Percentiles rank a stretch among this genome's conserved stretches.
phyloP scores from a whole-genome alignment of 2,329 filamentous ascomycete species.

The Gnomoniopsis smithogilvyi region DNA sequence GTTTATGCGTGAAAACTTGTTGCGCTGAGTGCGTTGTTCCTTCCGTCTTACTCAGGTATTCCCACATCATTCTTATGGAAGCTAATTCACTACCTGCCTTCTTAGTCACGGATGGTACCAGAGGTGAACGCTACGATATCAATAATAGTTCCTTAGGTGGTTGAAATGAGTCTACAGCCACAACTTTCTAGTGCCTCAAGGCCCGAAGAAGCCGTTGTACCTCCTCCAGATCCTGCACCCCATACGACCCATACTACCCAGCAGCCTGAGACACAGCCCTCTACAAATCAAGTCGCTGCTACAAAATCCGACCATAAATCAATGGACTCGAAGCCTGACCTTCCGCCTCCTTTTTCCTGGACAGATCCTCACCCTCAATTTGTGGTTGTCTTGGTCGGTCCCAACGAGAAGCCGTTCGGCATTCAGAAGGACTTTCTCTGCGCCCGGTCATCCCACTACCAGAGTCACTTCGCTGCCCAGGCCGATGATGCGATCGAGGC shows the following conservation, averaged over 20 bases:
- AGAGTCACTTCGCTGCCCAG: conserved; percentile 38
- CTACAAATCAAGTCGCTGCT: neutral
- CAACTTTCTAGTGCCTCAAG: too few species aligned
- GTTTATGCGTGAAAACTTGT: too few species aligned
- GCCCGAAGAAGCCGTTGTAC: too few species aligned
- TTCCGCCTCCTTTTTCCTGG: conserved; percentile 13
- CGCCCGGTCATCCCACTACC: conserved; percentile 47
- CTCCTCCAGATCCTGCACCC: too few species aligned
- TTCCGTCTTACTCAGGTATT: too few species aligned
- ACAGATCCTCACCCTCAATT: conserved; percentile 51
- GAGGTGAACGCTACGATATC: too few species aligned
- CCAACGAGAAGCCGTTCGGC: conserved; percentile 50
- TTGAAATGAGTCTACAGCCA: too few species aligned
- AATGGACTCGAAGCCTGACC: neutral
- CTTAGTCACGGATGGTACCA: too few species aligned
- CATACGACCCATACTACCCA: neutral
- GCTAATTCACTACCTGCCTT: too few species aligned
- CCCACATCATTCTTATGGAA: too few species aligned
- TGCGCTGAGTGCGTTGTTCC: too few species aligned
- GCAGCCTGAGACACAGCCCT: neutral
- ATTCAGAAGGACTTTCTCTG: conserved; percentile 59
- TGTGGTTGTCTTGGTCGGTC: conserved; percentile 52
- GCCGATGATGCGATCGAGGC: conserved; percentile 42
- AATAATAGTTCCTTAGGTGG: too few species aligned
- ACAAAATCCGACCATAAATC: neutral